Conservation (phyloP, 345 rosid species). For the Lumnitzera littorea region DNA sequence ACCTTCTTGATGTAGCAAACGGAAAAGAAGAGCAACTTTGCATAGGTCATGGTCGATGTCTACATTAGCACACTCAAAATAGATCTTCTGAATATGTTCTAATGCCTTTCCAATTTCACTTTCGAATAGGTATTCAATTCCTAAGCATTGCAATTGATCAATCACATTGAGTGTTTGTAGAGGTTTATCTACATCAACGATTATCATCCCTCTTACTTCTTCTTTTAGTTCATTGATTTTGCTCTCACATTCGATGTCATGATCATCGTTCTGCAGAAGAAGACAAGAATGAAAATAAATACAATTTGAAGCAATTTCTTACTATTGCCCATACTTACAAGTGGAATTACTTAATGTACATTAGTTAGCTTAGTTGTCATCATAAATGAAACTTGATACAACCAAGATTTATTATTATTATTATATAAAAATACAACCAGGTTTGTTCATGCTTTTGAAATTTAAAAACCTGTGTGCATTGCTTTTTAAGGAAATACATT, state of each 20-base stretch:
- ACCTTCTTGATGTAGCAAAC: constrained; percentile 19
- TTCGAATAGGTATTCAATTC: constrained; percentile 40
- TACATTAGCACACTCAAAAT: not conserved
- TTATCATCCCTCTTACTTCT: constrained; percentile 14
- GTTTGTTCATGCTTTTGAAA: no score
- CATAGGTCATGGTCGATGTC: not conserved
- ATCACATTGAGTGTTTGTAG: constrained; percentile 12
- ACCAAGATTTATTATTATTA: no score
- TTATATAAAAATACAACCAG: no score
- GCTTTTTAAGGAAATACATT: no score
- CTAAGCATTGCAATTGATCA: constrained; percentile 31
- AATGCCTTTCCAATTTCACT: constrained; percentile 9
- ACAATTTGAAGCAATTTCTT: no score
- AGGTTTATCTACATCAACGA: not conserved
- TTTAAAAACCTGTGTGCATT: no score
- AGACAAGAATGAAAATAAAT: not conserved
- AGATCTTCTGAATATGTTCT: not conserved
- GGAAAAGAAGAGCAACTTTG: not conserved
- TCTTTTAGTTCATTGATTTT: constrained; percentile 8
- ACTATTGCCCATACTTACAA: no score
- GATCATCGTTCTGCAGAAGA: not conserved
- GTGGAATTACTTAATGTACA: no score
- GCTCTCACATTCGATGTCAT: constrained; percentile 3
- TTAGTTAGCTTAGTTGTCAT: no score
- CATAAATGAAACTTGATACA: no score